A percentile compares a stretch with the other conserved stretches of the same genome.
Evolutionary conservation across 225 moss, liverwort and hornwort genomes (phyloP).

Genomic region (Anthoceros angustus): DNA sequence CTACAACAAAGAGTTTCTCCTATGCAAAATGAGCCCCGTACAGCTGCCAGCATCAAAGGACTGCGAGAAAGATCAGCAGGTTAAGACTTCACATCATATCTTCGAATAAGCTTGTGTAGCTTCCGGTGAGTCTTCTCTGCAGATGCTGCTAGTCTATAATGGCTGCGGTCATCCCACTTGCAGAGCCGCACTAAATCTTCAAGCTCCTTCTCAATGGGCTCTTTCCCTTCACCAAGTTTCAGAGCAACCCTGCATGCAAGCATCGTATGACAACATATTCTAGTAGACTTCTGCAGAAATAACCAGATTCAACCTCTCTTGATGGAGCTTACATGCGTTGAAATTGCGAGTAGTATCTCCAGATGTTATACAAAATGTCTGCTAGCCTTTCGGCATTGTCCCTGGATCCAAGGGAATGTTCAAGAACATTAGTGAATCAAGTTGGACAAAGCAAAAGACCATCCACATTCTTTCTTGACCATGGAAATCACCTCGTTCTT

Average conservation of each 20-base stretch:
- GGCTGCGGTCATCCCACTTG: conserved; percentile 95
- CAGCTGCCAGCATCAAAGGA: neutral
- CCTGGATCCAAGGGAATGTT: conserved; percentile 4
- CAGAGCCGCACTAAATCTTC: conserved; percentile 68
- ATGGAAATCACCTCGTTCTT: conserved; percentile 16
- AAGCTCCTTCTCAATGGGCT: conserved; percentile 58
- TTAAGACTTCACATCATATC: conserved; percentile 32
- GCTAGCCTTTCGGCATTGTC: conserved; percentile 23
- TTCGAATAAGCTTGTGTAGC: conserved; percentile 81
- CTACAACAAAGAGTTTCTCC: neutral
- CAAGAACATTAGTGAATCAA: neutral
- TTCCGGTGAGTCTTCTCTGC: conserved; percentile 89
- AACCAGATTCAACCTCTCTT: neutral
- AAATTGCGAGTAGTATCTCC: conserved; percentile 77
- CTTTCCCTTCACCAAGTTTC: conserved; percentile 35
- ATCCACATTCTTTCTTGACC: neutral
- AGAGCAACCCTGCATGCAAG: conserved; percentile 35
- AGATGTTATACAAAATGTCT: conserved; percentile 59
- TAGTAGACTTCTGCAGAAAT: neutral
- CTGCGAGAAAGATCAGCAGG: neutral
- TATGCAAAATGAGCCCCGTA: neutral
- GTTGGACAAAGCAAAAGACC: neutral
- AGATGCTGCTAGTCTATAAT: conserved; percentile 61
- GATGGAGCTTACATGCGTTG: conserved; percentile 23
- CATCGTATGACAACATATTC: neutral